Evolutionary conservation across 1,284 basidiomycete genomes (phyloP).

Genomic region (Tylopilus orsonianus): DNA sequence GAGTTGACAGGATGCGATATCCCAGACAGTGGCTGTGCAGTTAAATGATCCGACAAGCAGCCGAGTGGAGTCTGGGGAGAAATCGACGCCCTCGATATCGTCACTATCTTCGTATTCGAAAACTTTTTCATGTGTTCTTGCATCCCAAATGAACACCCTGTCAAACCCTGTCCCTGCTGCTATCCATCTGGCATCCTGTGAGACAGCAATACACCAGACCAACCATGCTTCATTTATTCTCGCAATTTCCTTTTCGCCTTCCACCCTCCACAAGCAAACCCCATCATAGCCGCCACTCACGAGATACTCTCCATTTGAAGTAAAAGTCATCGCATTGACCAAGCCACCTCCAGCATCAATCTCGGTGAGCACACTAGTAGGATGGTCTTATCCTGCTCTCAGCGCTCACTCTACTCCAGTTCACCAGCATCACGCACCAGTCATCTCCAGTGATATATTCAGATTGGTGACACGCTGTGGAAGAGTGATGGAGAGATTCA

Average conservation of each 20-base stretch:
- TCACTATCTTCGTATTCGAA: not conserved
- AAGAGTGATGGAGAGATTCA: too few relatives aligned
- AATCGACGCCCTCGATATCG: not conserved
- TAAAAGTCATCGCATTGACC: not conserved
- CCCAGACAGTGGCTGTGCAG: not conserved
- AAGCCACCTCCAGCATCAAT: not conserved
- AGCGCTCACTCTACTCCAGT: too few relatives aligned
- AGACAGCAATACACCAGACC: not conserved
- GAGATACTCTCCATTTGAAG: not conserved
- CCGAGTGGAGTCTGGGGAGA: not conserved
- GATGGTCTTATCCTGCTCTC: too few relatives aligned
- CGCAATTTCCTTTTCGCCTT: not conserved
- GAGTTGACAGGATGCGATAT: not conserved
- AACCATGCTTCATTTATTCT: not conserved
- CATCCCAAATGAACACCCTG: not conserved
- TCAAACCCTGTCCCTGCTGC: not conserved
- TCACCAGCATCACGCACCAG: too few relatives aligned
- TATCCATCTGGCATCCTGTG: not conserved
- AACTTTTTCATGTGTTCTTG: not conserved
- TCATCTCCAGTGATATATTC: too few relatives aligned
- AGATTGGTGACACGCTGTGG: too few relatives aligned
- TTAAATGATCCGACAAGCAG: not conserved
- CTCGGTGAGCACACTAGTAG: not conserved
- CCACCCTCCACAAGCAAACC: not conserved
- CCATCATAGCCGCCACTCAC: not conserved